Percentiles rank a stretch among this genome's conserved stretches.
Conservation (phyloP, 2,329 filamentous ascomycete species). For the Pleomassaria siparia region DNA sequence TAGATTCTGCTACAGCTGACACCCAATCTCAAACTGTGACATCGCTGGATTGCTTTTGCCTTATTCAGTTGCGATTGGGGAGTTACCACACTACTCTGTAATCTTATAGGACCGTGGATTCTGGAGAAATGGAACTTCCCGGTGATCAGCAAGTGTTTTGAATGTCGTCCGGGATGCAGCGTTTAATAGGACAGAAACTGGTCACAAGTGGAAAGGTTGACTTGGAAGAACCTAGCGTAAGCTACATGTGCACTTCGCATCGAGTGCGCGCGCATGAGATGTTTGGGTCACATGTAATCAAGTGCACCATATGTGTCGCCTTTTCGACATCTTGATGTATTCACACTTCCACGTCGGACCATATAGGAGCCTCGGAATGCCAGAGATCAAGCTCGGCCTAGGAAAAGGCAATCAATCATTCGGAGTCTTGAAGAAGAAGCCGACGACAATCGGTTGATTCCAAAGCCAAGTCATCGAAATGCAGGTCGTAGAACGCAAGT, state of each 20-base stretch:
- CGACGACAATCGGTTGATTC: not conserved
- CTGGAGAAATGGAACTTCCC: not conserved
- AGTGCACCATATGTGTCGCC: not conserved
- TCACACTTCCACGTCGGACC: not conserved
- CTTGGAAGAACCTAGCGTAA: slow-evolving; percentile 2
- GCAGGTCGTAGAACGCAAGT: not conserved
- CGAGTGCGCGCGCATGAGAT: not conserved
- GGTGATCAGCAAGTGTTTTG: not conserved
- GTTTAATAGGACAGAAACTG: not conserved
- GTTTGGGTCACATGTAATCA: not conserved
- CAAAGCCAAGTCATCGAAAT: slow-evolving; percentile 1
- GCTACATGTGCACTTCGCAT: not conserved
- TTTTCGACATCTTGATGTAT: not conserved
- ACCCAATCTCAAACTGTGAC: slow-evolving; percentile 4
- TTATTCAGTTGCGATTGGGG: not conserved
- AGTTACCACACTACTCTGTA: not conserved
- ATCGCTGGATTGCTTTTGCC: not conserved
- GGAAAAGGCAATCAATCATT: not conserved
- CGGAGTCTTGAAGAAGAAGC: not conserved
- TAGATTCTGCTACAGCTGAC: slow-evolving; percentile 36
- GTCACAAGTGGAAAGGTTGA: not conserved
- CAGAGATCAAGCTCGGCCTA: not conserved
- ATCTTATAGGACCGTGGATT: not conserved
- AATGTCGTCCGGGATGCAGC: not conserved
- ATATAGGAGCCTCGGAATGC: not conserved